phyloP scores from a whole-genome alignment of 2,329 filamentous ascomycete genomes.

The Polytolypa hystricis region DNA sequence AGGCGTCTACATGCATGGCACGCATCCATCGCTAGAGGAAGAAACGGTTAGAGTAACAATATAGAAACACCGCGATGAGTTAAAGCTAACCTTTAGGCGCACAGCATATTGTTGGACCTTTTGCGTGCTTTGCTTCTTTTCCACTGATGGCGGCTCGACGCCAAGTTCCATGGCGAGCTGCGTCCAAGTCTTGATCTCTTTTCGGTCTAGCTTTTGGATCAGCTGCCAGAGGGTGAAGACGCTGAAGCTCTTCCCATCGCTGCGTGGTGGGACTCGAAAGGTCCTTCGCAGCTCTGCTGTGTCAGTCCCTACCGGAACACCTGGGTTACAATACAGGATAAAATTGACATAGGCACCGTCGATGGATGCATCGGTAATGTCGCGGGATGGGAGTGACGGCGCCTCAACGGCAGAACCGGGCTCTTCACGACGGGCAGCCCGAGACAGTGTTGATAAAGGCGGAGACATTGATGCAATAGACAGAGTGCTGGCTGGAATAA shows the following conservation, averaged over 20 bases:
- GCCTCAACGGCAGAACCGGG: constrained; percentile 24
- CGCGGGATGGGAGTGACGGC: constrained; percentile 51
- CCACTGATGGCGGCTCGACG: constrained; percentile 69
- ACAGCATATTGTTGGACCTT: constrained; percentile 95
- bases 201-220: constrained; percentile 64
- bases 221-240: constrained; percentile 67
- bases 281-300: constrained; percentile 59
- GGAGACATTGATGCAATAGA: constrained; percentile 32
- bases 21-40: constrained; percentile 74
- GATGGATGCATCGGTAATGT: constrained; percentile 59
- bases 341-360: constrained; percentile 76
- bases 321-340: constrained; percentile 84
- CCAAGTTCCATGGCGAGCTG: constrained; percentile 79
- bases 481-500: constrained; percentile 18
- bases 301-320: constrained; percentile 58
- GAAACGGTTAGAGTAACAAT: constrained; percentile 5
- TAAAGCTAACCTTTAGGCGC: constrained; percentile 62
- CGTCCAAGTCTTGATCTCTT: constrained; percentile 87
- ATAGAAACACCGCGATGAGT: not conserved
- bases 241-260: constrained; percentile 76
- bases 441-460: no score
- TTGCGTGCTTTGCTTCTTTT: constrained; percentile 79
- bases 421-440: constrained; percentile 17
- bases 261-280: constrained; percentile 71
- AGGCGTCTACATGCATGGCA: constrained; percentile 88